Evolutionary conservation across 768 basidiomycete genomes (phyloP).

Genomic region (Russula sp.): DNA sequence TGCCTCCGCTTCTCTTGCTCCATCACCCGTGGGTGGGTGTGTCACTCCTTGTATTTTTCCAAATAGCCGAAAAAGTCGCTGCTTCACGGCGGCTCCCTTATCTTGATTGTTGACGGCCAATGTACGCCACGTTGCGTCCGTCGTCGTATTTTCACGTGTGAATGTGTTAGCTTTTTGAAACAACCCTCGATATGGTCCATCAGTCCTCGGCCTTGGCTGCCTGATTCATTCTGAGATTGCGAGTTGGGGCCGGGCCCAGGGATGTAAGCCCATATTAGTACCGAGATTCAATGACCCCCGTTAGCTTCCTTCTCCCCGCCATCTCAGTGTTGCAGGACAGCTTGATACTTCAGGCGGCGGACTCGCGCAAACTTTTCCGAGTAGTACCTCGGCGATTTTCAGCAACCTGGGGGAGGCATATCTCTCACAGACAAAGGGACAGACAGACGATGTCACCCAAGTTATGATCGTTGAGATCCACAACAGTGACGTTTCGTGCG

Average conservation of each 20-base stretch:
- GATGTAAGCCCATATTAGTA: too few species aligned
- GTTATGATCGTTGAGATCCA: neutral
- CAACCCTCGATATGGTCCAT: too few species aligned
- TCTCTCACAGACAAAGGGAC: too few species aligned
- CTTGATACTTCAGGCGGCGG: too few species aligned
- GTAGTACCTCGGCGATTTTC: neutral
- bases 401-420: too few species aligned
- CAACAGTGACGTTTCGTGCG: too few species aligned
- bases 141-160: neutral
- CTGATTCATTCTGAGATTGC: too few species aligned
- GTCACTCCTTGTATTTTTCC: constrained; percentile 17
- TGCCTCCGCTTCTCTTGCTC: constrained; percentile 15
- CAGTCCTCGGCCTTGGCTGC: neutral
- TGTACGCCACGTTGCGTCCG: neutral
- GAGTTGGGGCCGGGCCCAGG: too few species aligned
- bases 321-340: too few species aligned
- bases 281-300: too few species aligned
- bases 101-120: neutral
- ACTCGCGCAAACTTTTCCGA: neutral
- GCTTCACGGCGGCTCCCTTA: neutral
- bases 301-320: too few species aligned
- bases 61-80: neutral
- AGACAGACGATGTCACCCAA: constrained; percentile 11
- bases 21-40: constrained; percentile 23
- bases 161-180: neutral